phyloP scores from a whole-genome alignment of 169 alveolate species.

The Eimeria necatrix region DNA sequence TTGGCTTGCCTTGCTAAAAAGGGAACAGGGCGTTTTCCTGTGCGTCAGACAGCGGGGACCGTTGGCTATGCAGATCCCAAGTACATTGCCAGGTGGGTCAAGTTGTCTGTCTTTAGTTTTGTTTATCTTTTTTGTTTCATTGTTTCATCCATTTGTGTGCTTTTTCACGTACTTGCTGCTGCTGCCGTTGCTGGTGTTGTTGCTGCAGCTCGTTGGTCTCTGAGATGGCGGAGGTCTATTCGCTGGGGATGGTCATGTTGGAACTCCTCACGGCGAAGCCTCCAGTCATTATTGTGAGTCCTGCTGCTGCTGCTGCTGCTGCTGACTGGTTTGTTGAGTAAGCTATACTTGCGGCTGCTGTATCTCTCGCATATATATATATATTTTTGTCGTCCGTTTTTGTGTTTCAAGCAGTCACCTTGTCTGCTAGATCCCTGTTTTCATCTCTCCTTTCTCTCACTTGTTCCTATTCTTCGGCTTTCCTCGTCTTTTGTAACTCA shows the following conservation, averaged over 20 bases:
- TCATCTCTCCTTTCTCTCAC: no score
- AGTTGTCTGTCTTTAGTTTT: neutral
- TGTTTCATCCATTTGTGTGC: neutral
- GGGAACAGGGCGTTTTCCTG: conserved; percentile 34
- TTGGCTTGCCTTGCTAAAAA: conserved; percentile 65
- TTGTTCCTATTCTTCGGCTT: neutral
- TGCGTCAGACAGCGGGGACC: conserved; percentile 78
- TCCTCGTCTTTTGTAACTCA: neutral
- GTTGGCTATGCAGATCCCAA: conserved; percentile 77
- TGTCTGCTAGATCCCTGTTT: no score
- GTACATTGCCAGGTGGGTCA: conserved; percentile 45
- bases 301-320: neutral
- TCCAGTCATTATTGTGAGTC: conserved; percentile 60
- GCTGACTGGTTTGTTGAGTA: neutral
- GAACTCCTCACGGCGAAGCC: conserved; percentile 72
- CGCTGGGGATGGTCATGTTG: conserved; percentile 76
- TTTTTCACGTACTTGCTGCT: neutral
- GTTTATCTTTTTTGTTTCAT: neutral
- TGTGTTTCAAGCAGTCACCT: neutral
- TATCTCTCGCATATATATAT: neutral
- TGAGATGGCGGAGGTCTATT: conserved; percentile 74
- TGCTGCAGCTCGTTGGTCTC: conserved; percentile 63
- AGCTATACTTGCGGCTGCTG: neutral
- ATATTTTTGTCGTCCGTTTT: neutral
- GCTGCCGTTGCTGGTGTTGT: neutral